Percentiles rank a stretch among this genome's conserved stretches.
Conservation (phyloP, 768 basidiomycete genomes). For the Boletus bicolor region DNA sequence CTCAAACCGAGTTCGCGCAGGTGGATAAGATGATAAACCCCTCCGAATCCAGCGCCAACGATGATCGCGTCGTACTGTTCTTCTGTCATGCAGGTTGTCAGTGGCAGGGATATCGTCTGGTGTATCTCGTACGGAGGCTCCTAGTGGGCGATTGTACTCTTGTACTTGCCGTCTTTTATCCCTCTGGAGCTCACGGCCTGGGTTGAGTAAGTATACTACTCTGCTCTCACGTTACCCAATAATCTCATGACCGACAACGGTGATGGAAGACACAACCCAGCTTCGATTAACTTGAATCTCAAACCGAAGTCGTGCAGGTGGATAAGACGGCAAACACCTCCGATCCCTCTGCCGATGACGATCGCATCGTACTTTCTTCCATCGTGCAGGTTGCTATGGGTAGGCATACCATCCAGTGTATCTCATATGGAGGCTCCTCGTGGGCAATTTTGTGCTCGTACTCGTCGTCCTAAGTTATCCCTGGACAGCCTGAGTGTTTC, state of each 20-base stretch:
- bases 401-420: too few species aligned
- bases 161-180: neutral
- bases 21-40: slow-evolving; percentile 7
- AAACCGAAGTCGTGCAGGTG: slow-evolving; percentile 4
- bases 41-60: slow-evolving; percentile 5
- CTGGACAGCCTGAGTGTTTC: too few species aligned
- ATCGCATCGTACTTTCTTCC: neutral
- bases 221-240: too few species aligned
- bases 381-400: too few species aligned
- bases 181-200: neutral
- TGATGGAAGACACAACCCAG: neutral
- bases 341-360: neutral
- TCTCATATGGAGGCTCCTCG: too few species aligned
- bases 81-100: neutral
- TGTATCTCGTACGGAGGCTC: neutral
- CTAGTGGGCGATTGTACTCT: neutral
- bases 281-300: slow-evolving; percentile 7
- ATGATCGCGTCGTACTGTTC: slow-evolving; percentile 8
- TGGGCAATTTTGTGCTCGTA: too few species aligned
- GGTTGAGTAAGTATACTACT: neutral
- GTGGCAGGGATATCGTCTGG: neutral
- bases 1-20: slow-evolving; percentile 1
- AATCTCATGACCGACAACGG: neutral
- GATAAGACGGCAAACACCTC: slow-evolving; percentile 1
- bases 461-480: neutral